These are phyloP conservation scores for Cyclostephanos tholiformis DNA, from an alignment of 108 stramenopile genomes.

Conservation along the genomic window DNA sequence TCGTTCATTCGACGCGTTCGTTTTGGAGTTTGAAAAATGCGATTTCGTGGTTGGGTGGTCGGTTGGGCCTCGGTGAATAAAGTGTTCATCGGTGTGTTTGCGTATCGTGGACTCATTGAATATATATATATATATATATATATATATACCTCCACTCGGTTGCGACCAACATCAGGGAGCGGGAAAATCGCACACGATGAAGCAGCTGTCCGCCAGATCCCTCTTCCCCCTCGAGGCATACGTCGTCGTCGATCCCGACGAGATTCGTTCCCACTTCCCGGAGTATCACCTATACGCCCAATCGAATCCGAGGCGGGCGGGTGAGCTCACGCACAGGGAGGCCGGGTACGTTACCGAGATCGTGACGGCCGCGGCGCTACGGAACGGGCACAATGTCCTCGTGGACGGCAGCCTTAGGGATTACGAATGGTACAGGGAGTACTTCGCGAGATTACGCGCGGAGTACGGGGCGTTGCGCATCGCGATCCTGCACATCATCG, in stretches of 20 bases:
- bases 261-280: slow-evolving; percentile 72
- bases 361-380: slow-evolving; percentile 61
- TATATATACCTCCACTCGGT: no score
- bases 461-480: slow-evolving; percentile 49
- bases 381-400: slow-evolving; percentile 67
- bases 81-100: no score
- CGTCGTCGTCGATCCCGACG: slow-evolving; percentile 88
- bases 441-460: slow-evolving; percentile 61
- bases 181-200: slow-evolving; percentile 83
- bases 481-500: slow-evolving; percentile 76
- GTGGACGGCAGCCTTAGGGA: slow-evolving; percentile 87
- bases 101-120: not conserved
- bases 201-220: slow-evolving; percentile 57
- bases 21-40: not conserved
- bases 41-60: not conserved
- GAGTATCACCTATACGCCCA: slow-evolving; percentile 78
- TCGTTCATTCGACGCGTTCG: not conserved
- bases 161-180: slow-evolving; percentile 48
- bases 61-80: not conserved
- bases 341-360: slow-evolving; percentile 82
- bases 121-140: no score
- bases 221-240: slow-evolving; percentile 82
- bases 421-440: slow-evolving; percentile 71
- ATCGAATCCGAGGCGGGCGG: slow-evolving; percentile 63
- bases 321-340: slow-evolving; percentile 81